Evolutionary conservation across 768 basidiomycete genomes (phyloP).

Genomic region (Trichaptum fuscoviolaceum): DNA sequence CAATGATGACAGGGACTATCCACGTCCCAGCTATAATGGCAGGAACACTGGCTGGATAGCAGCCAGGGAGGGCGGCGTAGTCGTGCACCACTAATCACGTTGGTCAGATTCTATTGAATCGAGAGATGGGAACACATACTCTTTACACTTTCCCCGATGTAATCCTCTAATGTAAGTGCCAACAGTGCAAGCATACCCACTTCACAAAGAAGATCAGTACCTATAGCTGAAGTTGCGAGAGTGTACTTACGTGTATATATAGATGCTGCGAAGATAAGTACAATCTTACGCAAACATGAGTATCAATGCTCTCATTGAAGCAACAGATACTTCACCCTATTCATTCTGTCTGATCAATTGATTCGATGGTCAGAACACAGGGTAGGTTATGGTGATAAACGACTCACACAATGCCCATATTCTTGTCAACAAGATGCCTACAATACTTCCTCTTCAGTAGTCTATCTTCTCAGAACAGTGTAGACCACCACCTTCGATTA

Average conservation of each 20-base stretch:
- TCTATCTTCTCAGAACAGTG: background rate
- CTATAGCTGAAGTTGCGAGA: background rate
- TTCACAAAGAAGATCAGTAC: background rate
- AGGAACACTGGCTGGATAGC: constrained; percentile 13
- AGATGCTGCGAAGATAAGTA: constrained; percentile 7
- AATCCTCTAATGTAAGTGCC: constrained; percentile 10
- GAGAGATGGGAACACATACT: constrained; percentile 6
- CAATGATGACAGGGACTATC: constrained; percentile 12
- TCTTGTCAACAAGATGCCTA: constrained; percentile 11
- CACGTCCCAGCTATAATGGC: constrained; percentile 11
- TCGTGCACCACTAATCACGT: constrained; percentile 6
- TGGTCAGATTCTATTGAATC: background rate
- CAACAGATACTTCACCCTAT: background rate
- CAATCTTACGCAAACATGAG: background rate
- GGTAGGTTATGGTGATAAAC: background rate
- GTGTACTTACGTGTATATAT: constrained; percentile 5
- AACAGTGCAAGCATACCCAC: constrained; percentile 9
- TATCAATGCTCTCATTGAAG: background rate
- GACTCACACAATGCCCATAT: constrained; percentile 14
- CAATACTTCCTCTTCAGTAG: background rate
- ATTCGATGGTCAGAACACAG: background rate
- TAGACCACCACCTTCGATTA: background rate
- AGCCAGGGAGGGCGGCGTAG: constrained; percentile 9
- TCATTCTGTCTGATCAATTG: background rate
- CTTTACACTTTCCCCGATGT: constrained; percentile 10